Base-by-base conservation (phyloP, 495 filamentous ascomycete genomes). In the Trichoderma asperelloides region DNA sequence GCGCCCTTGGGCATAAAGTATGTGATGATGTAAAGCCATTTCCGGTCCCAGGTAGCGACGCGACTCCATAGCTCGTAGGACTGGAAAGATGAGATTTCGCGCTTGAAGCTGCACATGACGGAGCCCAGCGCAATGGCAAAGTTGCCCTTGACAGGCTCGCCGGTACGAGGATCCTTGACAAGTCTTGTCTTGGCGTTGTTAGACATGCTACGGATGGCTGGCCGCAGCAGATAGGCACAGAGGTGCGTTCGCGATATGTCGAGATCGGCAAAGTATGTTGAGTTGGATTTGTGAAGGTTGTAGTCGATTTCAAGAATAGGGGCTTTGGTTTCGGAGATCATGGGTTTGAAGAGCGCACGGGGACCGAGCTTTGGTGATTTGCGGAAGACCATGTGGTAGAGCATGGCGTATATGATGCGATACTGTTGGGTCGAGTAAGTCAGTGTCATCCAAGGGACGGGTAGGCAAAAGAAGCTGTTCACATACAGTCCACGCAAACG, bases 221-320 rank as follows among this genome's bases (percentile, higher is more conserved):
- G 78, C 69, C 76, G 82, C 43, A 87, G 77, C 0, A 89, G 77
- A 65, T 84, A 82, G 5, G 77, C 74, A 45, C 81, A 77, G 2
- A 90, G 78, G 69, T 91, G 85, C 0, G 84, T 86, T 16, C 91
- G 87, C 51, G 83, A 81, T 51, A 91, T 82, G 76, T 94, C 91
- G 18, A 93, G 83, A 75, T 94, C 91, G 71, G 87, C 79, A 75
- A 93, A 93, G 81, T 91, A 95, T 4, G 91, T 95, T 66, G 80
- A 85, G 79, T 95, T 95, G 70, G 85, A 88, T 73, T 95, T 95
- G 83, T 95, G 91, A 45, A 91, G 68, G 79, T 95, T 94, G 78
- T 91, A 89, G 77, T 95, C 91, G 72, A 83, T 86, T 74, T 95
- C 91, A 70, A 85, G 80, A 15, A 90, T 74, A 0, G 85, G 79